These are phyloP conservation scores for Aaosphaeria pasadenensis DNA, from an alignment of 2,329 filamentous ascomycete species.

Conservation along the genomic window DNA sequence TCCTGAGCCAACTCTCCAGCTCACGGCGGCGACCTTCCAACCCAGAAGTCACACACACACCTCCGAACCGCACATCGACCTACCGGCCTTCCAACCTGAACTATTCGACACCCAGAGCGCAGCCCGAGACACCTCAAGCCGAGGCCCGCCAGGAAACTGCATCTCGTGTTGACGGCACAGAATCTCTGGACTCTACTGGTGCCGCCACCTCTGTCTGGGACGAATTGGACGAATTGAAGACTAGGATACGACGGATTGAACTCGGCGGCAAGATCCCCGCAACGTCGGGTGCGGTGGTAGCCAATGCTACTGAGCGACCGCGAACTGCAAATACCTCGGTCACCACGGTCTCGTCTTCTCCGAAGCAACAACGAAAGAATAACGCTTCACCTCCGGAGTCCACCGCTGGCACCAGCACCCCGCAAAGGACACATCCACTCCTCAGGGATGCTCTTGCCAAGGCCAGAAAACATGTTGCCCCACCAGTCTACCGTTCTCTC, in stretches of 20 bases:
- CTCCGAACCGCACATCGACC: constrained; percentile 26
- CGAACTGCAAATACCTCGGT: constrained; percentile 87
- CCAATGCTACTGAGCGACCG: constrained; percentile 74
- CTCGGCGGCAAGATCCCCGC: constrained; percentile 82
- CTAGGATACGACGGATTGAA: constrained; percentile 85
- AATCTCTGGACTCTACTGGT: constrained; percentile 83
- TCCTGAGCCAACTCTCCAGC: constrained; percentile 25
- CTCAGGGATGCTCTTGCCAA: constrained; percentile 79
- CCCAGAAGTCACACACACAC: constrained; percentile 28
- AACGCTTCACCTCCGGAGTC: constrained; percentile 42
- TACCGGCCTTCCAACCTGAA: constrained; percentile 38
- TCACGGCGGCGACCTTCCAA: constrained; percentile 24
- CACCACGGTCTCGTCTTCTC: constrained; percentile 87
- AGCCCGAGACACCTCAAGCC: constrained; percentile 22
- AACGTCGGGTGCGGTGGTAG: constrained; percentile 69
- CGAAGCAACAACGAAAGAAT: constrained; percentile 64
- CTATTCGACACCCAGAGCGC: constrained; percentile 30
- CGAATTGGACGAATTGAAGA: constrained; percentile 92
- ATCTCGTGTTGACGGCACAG: constrained; percentile 52
- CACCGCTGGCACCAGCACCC: constrained; percentile 43
- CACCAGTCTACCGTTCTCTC: constrained; percentile 73
- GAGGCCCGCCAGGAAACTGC: constrained; percentile 24
- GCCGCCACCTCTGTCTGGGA: constrained; percentile 96
- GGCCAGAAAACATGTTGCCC: constrained; percentile 65
- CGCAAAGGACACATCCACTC: constrained; percentile 67